A percentile compares a stretch with the other conserved stretches of the same genome.
Evolutionary conservation across 2,329 filamentous ascomycete genomes (phyloP).

Genomic region (Colletotrichum sp.): DNA sequence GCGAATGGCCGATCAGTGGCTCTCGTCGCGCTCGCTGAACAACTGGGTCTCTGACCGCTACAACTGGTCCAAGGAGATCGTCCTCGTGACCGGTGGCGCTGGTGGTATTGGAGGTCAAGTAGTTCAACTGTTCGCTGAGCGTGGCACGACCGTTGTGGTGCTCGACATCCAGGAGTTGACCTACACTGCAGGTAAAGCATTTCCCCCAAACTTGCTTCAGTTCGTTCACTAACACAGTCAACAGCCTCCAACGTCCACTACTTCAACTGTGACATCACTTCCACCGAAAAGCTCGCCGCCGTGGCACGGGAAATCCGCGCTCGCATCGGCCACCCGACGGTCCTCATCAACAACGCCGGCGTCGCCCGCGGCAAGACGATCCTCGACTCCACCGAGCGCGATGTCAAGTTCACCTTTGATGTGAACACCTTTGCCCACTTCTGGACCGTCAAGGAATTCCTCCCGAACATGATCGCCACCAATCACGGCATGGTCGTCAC

Average conservation of each 20-base stretch:
- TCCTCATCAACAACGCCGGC: constrained; percentile 77
- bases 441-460: constrained; percentile 69
- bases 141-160: constrained; percentile 71
- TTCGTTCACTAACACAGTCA: background rate
- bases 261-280: constrained; percentile 74
- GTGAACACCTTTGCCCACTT: constrained; percentile 74
- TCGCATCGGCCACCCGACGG: constrained; percentile 67
- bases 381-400: constrained; percentile 59
- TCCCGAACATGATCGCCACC: constrained; percentile 65
- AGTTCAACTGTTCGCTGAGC: constrained; percentile 68
- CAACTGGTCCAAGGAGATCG: constrained; percentile 72
- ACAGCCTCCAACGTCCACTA: constrained; percentile 63
- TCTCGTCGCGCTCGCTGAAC: constrained; percentile 54
- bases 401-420: constrained; percentile 71
- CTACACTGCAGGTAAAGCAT: constrained; percentile 50
- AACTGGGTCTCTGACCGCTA: constrained; percentile 60
- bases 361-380: constrained; percentile 66
- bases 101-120: constrained; percentile 74
- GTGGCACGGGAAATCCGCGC: constrained; percentile 58
- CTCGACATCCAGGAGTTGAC: constrained; percentile 69
- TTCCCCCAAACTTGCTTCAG: too few relatives aligned
- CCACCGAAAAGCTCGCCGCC: constrained; percentile 53
- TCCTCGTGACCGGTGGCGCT: constrained; percentile 76
- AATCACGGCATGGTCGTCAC: constrained; percentile 80
- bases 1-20: constrained; percentile 51